A percentile compares a stretch with the other conserved stretches of the same genome.
These are phyloP conservation scores for Clavispora fructus DNA, from an alignment of 805 yeast genomes.

Conservation along the genomic window DNA sequence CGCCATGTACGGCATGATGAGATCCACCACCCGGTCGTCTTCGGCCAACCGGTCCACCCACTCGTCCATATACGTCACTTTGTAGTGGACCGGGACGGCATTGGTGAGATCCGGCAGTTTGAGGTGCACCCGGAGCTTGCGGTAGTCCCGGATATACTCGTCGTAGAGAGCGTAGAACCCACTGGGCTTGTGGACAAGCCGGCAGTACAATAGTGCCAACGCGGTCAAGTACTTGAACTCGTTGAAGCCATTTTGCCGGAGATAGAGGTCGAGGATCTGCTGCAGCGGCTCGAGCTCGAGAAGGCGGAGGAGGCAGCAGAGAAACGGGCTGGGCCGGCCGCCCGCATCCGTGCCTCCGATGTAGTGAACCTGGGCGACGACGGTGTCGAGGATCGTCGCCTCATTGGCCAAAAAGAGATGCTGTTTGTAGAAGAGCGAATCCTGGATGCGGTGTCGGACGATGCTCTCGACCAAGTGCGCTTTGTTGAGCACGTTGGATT, in stretches of 20 bases:
- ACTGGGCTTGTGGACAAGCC: conserved; percentile 37
- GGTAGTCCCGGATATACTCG: conserved; percentile 55
- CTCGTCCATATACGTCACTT: conserved; percentile 60
- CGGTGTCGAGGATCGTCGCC: conserved; percentile 31
- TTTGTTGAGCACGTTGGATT: conserved; percentile 18
- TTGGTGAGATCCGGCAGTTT: conserved; percentile 20
- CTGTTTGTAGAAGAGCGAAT: conserved; percentile 40
- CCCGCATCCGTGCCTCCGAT: conserved; percentile 56
- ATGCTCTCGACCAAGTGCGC: conserved; percentile 38
- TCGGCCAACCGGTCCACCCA: conserved; percentile 57
- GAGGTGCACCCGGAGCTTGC: conserved; percentile 51
- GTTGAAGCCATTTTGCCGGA: conserved; percentile 48
- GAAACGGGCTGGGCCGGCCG: conserved; percentile 63
- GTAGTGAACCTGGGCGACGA: conserved; percentile 30
- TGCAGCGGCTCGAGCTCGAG: conserved; percentile 68
- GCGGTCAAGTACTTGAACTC: conserved; percentile 73
- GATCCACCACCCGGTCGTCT: conserved; percentile 61
- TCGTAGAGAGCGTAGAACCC: conserved; percentile 50
- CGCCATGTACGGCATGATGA: conserved; percentile 63
- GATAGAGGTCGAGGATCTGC: conserved; percentile 50
- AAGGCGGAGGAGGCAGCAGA: conserved; percentile 72
- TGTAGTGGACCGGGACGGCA: conserved; percentile 29
- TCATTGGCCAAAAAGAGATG: conserved; percentile 37
- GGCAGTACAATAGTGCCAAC: conserved; percentile 58
- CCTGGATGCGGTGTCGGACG: conserved; percentile 37